Evolutionary conservation across 2,329 filamentous ascomycete genomes (phyloP).

Genomic region (Sclerotinia nivalis): DNA sequence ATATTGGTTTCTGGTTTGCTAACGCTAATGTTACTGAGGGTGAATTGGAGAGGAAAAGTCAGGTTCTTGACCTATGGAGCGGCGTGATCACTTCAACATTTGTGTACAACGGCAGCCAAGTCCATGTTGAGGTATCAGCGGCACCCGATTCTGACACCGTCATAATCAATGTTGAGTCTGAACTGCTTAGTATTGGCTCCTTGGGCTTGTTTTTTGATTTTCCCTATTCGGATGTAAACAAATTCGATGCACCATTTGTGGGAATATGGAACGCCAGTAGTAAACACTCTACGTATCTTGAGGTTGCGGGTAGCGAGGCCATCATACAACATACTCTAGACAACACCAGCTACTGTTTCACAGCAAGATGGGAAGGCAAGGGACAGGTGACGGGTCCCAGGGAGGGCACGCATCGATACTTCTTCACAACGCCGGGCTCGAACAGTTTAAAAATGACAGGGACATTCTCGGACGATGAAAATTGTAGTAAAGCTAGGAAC

Average conservation of each 20-base stretch:
- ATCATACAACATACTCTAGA: conserved; percentile 45
- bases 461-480: background rate
- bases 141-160: conserved; percentile 47
- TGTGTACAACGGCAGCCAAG: conserved; percentile 37
- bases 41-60: conserved; percentile 39
- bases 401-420: conserved; percentile 31
- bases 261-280: conserved; percentile 45
- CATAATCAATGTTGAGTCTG: conserved; percentile 43
- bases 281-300: conserved; percentile 44
- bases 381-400: conserved; percentile 28
- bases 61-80: conserved; percentile 45
- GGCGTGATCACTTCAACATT: conserved; percentile 46
- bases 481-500: background rate
- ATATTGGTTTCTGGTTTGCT: conserved; percentile 46
- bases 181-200: conserved; percentile 41
- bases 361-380: conserved; percentile 31
- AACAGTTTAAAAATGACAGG: conserved; percentile 7
- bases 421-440: conserved; percentile 24
- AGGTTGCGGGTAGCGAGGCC: conserved; percentile 29
- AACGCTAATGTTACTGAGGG: conserved; percentile 37
- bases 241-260: conserved; percentile 47
- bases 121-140: conserved; percentile 44
- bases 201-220: conserved; percentile 47
- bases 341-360: conserved; percentile 45
- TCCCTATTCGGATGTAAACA: conserved; percentile 47